A percentile compares a stretch with the other conserved stretches of the same genome.
Evolutionary conservation across 2,329 filamentous ascomycete species (phyloP).

Genomic region (Dryadomyces quercus-mongolicae): DNA sequence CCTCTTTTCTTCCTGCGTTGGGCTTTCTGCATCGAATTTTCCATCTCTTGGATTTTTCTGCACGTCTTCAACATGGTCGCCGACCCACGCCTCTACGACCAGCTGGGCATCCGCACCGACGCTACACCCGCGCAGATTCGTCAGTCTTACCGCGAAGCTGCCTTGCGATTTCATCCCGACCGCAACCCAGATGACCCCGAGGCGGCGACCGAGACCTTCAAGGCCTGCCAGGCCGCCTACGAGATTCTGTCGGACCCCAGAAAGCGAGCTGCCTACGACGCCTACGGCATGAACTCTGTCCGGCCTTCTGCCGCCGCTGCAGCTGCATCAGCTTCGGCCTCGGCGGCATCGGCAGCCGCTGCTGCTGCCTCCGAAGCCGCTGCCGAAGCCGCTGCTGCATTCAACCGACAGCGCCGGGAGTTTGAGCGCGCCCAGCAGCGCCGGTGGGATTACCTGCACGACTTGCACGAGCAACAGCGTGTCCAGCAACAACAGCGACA

Average conservation of each 20-base stretch:
- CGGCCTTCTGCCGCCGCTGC: constrained; percentile 62
- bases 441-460: not conserved
- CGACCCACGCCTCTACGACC: constrained; percentile 60
- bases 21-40: too few relatives aligned
- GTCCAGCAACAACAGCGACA: not conserved
- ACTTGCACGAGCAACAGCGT: not conserved
- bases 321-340: not conserved
- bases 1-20: too few relatives aligned
- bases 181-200: constrained; percentile 86
- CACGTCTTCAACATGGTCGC: constrained; percentile 15
- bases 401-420: not conserved
- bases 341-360: not conserved
- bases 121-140: constrained; percentile 90
- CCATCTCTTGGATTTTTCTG: not conserved
- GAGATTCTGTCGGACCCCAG: constrained; percentile 95
- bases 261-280: constrained; percentile 89
- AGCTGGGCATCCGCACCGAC: constrained; percentile 62
- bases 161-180: constrained; percentile 88
- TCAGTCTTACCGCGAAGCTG: constrained; percentile 77
- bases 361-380: not conserved
- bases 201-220: constrained; percentile 80
- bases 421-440: not conserved
- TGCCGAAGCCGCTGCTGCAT: not conserved
- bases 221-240: constrained; percentile 93
- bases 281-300: constrained; percentile 86